Conservation (phyloP, 73 alveolate species). For the Uronychia binucleata region DNA sequence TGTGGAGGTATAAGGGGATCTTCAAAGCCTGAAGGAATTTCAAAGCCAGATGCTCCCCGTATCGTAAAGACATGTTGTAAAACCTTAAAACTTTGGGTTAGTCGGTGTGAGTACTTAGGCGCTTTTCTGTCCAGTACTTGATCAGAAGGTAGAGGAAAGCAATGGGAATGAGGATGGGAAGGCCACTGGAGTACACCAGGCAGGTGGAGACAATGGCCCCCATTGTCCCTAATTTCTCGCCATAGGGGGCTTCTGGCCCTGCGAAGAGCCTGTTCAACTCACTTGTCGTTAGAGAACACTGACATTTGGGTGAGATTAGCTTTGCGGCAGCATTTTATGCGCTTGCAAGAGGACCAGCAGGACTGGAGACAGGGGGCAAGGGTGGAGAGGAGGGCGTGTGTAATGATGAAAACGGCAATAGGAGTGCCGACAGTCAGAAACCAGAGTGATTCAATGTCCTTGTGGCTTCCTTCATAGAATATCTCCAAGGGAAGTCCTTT, state of each 20-base stretch:
- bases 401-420: background rate
- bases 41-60: too few species aligned
- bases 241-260: background rate
- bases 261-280: background rate
- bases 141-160: background rate
- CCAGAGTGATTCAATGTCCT: background rate
- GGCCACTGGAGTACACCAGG: background rate
- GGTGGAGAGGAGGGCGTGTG: background rate
- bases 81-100: too few species aligned
- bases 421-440: background rate
- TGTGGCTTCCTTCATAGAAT: background rate
- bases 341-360: background rate
- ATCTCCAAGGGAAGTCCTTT: background rate
- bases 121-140: background rate
- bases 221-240: background rate
- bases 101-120: too few species aligned
- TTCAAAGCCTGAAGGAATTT: too few species aligned
- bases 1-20: too few species aligned
- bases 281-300: background rate
- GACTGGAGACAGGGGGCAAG: background rate
- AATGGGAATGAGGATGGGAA: background rate
- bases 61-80: too few species aligned
- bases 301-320: background rate
- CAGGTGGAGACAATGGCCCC: background rate
- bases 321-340: background rate